Base-by-base conservation (phyloP, 2,329 filamentous ascomycete species). In the Alternaria sp. region DNA sequence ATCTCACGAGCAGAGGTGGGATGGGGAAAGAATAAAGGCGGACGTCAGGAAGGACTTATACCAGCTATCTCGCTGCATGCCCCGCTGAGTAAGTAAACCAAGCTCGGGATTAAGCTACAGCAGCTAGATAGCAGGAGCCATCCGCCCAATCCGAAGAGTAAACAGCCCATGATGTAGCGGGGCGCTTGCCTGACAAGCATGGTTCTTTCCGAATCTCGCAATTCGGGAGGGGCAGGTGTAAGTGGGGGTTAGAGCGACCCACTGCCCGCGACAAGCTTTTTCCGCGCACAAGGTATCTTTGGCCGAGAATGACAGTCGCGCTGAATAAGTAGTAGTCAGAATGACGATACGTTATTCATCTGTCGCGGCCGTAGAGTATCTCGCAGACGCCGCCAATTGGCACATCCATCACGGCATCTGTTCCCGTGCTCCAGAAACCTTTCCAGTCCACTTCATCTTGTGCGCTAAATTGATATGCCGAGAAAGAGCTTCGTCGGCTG, bases 361-460 rank as follows among this genome's bases (percentile, higher is more conserved):
- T 61, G 8, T 65, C 71, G 13, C 88, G 86, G 0, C 93, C 94
- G 80, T 98, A 99, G 21, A 99, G 78, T 32, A 99, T 89, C 82
- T 99, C 94, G 76, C 95, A 98, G 2, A 98, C 95, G 1, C 95
- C 96, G 10, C 93, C 94, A 68, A 98, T 87, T 8, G 96, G 96
- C 52, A 99, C 90, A 82, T 99, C 96, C 92, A 99, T 92, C 8
- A 98, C 96, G 1, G 93, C 96, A 84, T 99, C 96, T 0, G 96
- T 99, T 17, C 96, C 93, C 72, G 92, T 90, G 74, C 89, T 93
- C 96, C 96, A 99, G 17, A 97, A 85, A 62, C 85, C 86, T 74
- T 86, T 89, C 95, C 96, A 98, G 75, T 93, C 87, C 67, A 87
- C 80, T 52, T 83, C 79, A 65, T 81, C 74, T 21, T 71, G 78